Conservation (phyloP, 208 protist species). For the Endotrypanum monterogeii region DNA sequence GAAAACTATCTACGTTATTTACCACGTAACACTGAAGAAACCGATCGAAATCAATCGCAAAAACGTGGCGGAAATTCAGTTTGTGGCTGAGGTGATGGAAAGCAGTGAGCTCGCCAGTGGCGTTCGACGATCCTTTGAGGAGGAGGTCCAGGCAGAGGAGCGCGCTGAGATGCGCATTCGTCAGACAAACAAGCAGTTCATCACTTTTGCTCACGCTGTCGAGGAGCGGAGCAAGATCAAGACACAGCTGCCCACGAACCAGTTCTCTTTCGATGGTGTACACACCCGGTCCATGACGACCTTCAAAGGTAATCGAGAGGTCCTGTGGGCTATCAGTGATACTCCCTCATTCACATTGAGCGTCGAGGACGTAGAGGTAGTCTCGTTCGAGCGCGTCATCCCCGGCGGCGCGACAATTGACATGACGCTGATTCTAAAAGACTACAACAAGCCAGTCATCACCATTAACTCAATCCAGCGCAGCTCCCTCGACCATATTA, state of each 20-base stretch:
- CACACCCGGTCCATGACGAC: conserved; percentile 72
- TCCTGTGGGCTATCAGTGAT: conserved; percentile 86
- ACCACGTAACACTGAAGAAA: conserved; percentile 97
- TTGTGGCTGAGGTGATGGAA: conserved; percentile 96
- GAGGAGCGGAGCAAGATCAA: conserved; percentile 71
- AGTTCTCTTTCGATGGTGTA: conserved; percentile 88
- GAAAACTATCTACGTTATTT: conserved; percentile 91
- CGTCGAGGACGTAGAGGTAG: conserved; percentile 95
- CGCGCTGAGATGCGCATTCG: conserved; percentile 66
- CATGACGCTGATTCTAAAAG: conserved; percentile 97
- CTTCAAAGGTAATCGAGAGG: conserved; percentile 75
- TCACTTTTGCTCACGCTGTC: conserved; percentile 70
- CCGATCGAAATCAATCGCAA: conserved; percentile 97
- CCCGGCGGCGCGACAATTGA: conserved; percentile 95
- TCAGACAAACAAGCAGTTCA: conserved; percentile 88
- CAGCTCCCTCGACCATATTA: conserved; percentile 60
- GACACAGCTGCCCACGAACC: conserved; percentile 77
- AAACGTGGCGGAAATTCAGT: conserved; percentile 94
- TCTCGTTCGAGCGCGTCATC: conserved; percentile 94
- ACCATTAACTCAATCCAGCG: conserved; percentile 68
- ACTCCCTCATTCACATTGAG: conserved; percentile 94
- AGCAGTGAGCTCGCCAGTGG: conserved; percentile 74
- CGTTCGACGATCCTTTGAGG: conserved; percentile 62
- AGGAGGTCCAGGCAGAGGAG: conserved; percentile 81
- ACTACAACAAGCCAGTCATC: conserved; percentile 88